Conservation (phyloP, 1,284 basidiomycete genomes). For the Cutaneotrichosporon cutaneum region DNA sequence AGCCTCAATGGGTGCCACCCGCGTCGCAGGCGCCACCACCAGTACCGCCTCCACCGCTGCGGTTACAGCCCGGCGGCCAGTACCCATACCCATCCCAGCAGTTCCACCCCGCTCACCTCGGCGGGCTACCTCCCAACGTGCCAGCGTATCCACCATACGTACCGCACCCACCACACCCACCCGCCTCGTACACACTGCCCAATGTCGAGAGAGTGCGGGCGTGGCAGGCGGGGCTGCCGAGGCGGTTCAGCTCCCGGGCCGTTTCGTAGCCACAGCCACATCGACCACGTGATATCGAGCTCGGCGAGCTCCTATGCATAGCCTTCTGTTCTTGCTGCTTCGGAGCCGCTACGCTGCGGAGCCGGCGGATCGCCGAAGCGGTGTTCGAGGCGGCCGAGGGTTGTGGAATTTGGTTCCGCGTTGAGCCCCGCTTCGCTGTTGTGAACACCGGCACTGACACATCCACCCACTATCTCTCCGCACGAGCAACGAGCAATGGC, state of each 20-base stretch:
- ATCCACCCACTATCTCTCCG: not conserved
- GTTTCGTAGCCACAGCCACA: not conserved
- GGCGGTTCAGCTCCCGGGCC: not conserved
- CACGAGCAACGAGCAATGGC: conserved; percentile 1
- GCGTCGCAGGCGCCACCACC: too few species aligned
- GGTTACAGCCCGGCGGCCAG: too few species aligned
- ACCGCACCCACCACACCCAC: not conserved
- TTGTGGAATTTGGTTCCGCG: not conserved
- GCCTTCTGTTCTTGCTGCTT: not conserved
- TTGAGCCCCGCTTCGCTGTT: conserved; percentile 1
- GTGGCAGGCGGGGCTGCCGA: not conserved
- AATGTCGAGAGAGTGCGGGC: too few species aligned
- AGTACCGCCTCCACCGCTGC: too few species aligned
- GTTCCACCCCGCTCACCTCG: too few species aligned
- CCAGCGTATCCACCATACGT: too few species aligned
- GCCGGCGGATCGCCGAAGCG: not conserved
- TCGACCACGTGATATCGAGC: not conserved
- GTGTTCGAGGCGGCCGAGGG: not conserved
- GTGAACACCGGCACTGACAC: not conserved
- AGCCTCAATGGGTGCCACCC: too few species aligned
- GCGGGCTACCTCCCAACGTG: too few species aligned
- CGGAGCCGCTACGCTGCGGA: not conserved
- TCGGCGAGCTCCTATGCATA: not conserved
- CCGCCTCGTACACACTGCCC: too few species aligned
- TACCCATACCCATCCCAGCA: too few species aligned